Conservation (phyloP, 2,329 filamentous ascomycete genomes). For the Penicillium sp. region DNA sequence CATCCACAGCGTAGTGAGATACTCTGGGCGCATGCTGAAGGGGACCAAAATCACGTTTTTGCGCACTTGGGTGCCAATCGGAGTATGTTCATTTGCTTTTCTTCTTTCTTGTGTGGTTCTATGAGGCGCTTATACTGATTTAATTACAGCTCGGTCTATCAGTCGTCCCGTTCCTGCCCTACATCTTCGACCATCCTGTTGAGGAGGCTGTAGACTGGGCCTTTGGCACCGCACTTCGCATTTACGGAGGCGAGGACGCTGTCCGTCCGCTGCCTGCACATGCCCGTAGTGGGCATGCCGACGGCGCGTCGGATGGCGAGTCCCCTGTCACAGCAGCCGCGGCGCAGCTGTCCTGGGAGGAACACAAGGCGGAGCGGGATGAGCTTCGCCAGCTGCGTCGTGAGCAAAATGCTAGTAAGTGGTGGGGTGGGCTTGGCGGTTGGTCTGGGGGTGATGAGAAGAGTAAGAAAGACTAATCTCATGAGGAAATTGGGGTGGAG, state of each 20-base stretch:
- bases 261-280: conserved; percentile 39
- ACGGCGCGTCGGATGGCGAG: neutral
- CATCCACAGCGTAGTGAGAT: conserved; percentile 88
- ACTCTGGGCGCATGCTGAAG: conserved; percentile 85
- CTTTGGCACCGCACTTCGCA: conserved; percentile 79
- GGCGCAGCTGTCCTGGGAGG: conserved; percentile 33
- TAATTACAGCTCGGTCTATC: conserved; percentile 59
- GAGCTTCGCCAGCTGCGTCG: conserved; percentile 29
- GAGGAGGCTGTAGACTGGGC: conserved; percentile 87
- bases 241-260: conserved; percentile 65
- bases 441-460: conserved; percentile 13
- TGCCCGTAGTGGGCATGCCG: neutral
- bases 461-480: conserved; percentile 19
- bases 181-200: conserved; percentile 86
- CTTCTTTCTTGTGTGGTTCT: neutral
- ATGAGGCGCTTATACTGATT: conserved; percentile 16
- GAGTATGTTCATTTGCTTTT: conserved; percentile 58
- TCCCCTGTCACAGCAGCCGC: conserved; percentile 6
- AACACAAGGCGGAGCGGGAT: conserved; percentile 32
- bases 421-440: conserved; percentile 4
- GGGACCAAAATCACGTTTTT: conserved; percentile 72
- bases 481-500: neutral
- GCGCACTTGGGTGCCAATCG: conserved; percentile 87
- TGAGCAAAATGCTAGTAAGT: conserved; percentile 2
- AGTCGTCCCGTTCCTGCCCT: conserved; percentile 79